Percentiles rank a stretch among this genome's conserved stretches.
phyloP scores from a whole-genome alignment of 306 rosid species.

The Myrica gale region DNA sequence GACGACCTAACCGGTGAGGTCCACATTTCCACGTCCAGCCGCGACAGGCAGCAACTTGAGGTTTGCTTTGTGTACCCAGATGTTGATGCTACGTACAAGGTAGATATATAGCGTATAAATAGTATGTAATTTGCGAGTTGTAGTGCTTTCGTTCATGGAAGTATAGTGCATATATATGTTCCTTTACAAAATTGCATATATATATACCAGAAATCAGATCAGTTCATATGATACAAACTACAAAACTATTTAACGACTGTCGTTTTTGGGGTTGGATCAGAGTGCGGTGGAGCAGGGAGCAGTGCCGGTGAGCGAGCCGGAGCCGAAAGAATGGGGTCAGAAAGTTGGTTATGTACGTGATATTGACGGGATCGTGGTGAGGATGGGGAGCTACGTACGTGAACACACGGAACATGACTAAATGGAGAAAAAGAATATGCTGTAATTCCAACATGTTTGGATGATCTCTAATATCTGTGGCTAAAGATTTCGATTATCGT shows the following conservation, averaged over 20 bases:
- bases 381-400: constrained; percentile 76
- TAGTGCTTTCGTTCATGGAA: neutral
- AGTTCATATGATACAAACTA: too few relatives aligned
- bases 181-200: neutral
- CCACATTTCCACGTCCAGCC: constrained; percentile 32
- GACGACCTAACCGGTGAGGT: constrained; percentile 66
- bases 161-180: too few relatives aligned
- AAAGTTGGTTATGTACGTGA: constrained; percentile 84
- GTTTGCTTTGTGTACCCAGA: constrained; percentile 65
- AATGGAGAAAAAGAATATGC: neutral
- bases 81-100: constrained; percentile 77
- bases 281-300: constrained; percentile 86
- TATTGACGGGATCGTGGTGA: constrained; percentile 66
- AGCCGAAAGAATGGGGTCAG: constrained; percentile 78
- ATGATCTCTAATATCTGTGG: too few relatives aligned
- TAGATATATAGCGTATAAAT: neutral
- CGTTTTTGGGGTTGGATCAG: constrained; percentile 34
- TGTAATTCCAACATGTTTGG: too few relatives aligned
- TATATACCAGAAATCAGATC: neutral
- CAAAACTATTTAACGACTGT: neutral
- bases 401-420: constrained; percentile 33
- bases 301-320: constrained; percentile 66
- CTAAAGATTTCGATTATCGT: too few relatives aligned
- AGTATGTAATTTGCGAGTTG: neutral
- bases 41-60: constrained; percentile 58